Evolutionary conservation across 148 eudicot species (phyloP), one percentile per base, ranked within the genome.

Genomic region (Amaranthus palmeri): DNA sequence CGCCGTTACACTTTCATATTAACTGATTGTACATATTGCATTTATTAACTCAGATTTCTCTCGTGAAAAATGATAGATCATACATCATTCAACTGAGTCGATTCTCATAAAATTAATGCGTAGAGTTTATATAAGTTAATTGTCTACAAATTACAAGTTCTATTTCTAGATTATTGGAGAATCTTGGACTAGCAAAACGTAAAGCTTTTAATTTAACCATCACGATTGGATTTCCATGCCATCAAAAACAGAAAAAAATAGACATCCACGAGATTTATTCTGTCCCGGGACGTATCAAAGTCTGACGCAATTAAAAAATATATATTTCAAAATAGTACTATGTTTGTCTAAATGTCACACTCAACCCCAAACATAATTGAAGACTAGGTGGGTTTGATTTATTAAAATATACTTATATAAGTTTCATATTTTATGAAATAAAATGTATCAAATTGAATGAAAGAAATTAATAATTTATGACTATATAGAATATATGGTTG

Each of bases 261-360:
- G 69, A 65, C 47, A n/a, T 65, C 40, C 13, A 47, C 13, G 43
- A 65, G 43, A 65, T 48, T 58, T 25, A 58, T 58, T 65, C 54
- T 49, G 54, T 65, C 69, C 42, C 8, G 9, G 12, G 8, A 18
- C 69, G 54, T 65, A 65, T 65, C 52, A 65, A 48, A 65, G 12
- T 47, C n/a, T 65, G 69, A 48, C 69, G 49, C 69, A 9, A 4
- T 25, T 45, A 14, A 47, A 18, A 3, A 58, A 42, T 25, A 25
- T 25, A 25, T 25, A 50, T 4, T 13, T 57, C 14, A 13, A 54
- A 65, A 44, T n/a, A 59, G 17, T n/a, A 44, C 42, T 65, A 48
- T 65, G 4, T 65, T 8, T 65, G 43, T 49, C 69, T 65, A 48
- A 46, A 49, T 48, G 69, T 65, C 54, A 47, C 41, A 65, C 52